Conservation (phyloP, 2,329 filamentous ascomycete genomes). For the Colletotrichum tanaceti region DNA sequence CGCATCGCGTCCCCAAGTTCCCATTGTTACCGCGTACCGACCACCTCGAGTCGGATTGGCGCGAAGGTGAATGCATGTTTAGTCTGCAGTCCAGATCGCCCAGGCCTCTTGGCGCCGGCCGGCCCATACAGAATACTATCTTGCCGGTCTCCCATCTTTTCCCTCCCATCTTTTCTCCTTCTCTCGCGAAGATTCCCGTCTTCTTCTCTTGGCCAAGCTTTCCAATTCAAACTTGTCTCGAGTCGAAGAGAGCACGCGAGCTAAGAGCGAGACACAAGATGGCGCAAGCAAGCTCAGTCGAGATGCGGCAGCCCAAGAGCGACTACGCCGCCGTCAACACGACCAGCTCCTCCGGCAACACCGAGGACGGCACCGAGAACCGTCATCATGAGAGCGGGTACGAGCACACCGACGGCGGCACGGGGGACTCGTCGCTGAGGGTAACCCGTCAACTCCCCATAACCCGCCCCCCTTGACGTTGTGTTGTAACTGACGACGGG, state of each 20-base stretch:
- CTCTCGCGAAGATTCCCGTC: neutral
- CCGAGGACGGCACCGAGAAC: constrained; percentile 6
- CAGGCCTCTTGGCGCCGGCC: constrained; percentile 24
- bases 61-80: constrained; percentile 31
- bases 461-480: too few species aligned
- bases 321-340: constrained; percentile 32
- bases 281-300: neutral
- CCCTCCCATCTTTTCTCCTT: neutral
- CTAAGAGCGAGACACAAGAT: neutral
- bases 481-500: neutral
- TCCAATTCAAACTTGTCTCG: rapidly evolving
- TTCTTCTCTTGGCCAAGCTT: neutral
- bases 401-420: constrained; percentile 4
- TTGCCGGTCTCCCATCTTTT: neutral
- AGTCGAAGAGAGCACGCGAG: neutral
- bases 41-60: constrained; percentile 30
- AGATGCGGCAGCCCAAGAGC: constrained; percentile 26
- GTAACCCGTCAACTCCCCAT: neutral
- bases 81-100: constrained; percentile 14
- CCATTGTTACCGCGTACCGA: constrained; percentile 25
- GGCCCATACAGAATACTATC: neutral
- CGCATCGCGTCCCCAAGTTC: constrained; percentile 2
- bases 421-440: constrained; percentile 18
- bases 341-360: constrained; percentile 29
- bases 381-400: neutral